These are phyloP conservation scores for Rhododendron williamsianum DNA, from an alignment of 148 eudicot species.

Conservation along the genomic window DNA sequence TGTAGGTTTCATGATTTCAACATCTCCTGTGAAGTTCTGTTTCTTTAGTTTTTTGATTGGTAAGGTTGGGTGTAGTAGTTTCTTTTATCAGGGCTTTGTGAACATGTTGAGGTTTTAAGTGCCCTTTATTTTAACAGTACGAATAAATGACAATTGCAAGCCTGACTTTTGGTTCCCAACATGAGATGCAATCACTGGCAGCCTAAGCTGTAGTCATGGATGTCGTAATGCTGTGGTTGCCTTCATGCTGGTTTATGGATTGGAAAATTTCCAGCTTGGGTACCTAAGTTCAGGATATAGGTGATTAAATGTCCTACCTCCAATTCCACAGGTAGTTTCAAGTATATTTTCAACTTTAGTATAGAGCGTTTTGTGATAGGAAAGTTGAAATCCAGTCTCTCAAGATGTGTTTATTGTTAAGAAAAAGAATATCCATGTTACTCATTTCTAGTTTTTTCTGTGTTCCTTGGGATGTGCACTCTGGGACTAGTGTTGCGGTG, in stretches of 20 bases:
- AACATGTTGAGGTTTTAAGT: neutral
- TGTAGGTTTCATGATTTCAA: conserved; percentile 12
- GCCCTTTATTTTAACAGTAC: neutral
- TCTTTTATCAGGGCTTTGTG: neutral
- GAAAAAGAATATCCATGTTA: neutral
- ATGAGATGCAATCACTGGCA: neutral
- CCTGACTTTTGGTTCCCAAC: neutral
- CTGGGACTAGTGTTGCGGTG: neutral
- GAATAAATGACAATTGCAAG: neutral
- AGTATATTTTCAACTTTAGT: neutral
- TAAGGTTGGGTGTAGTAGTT: conserved; percentile 11
- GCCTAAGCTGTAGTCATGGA: neutral
- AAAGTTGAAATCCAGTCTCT: neutral
- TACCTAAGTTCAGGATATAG: neutral
- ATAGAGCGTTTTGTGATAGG: neutral
- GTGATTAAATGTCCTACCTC: neutral
- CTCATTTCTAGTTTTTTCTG: neutral
- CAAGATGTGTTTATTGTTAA: conserved; percentile 2
- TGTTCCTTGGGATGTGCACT: neutral
- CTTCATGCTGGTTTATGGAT: neutral
- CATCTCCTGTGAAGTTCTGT: conserved; percentile 4
- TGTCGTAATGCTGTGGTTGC: neutral
- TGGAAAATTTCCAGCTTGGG: neutral
- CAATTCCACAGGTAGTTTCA: neutral
- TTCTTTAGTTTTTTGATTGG: conserved; percentile 16